phyloP scores from a whole-genome alignment of 345 rosid genomes.

The Salix arbutifolia region DNA sequence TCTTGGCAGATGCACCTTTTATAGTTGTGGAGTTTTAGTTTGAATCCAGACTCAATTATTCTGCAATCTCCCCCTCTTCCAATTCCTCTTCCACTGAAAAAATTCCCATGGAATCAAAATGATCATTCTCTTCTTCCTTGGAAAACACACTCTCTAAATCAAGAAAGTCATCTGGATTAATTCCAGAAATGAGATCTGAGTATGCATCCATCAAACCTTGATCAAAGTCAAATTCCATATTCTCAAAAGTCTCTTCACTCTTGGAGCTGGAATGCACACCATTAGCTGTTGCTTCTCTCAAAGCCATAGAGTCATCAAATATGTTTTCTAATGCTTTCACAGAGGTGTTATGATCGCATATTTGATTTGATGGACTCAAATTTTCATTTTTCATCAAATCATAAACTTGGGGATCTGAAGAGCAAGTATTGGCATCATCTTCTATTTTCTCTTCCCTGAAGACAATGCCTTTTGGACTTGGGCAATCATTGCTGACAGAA shows the following conservation, averaged over 20 bases:
- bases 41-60: constrained; percentile 18
- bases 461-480: constrained; percentile 37
- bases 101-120: constrained; percentile 17
- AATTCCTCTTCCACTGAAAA: constrained; percentile 38
- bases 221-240: constrained; percentile 59
- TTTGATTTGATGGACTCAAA: constrained; percentile 22
- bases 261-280: constrained; percentile 8
- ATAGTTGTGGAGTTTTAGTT: neutral
- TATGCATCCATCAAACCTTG: constrained; percentile 61
- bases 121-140: constrained; percentile 30
- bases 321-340: constrained; percentile 15
- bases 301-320: constrained; percentile 15
- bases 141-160: constrained; percentile 52
- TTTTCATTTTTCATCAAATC: constrained; percentile 35
- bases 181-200: constrained; percentile 54
- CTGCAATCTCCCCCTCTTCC: constrained; percentile 84
- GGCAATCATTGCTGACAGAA: constrained; percentile 24
- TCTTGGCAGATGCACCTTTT: neutral
- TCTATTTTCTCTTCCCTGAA: constrained; percentile 71
- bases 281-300: constrained; percentile 9
- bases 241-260: constrained; percentile 17
- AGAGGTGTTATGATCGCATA: constrained; percentile 5
- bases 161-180: constrained; percentile 68
- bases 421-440: constrained; percentile 29
- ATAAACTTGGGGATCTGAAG: constrained; percentile 41